Conservation (phyloP, 148 eudicot genomes). For the Polygonum aviculare region DNA sequence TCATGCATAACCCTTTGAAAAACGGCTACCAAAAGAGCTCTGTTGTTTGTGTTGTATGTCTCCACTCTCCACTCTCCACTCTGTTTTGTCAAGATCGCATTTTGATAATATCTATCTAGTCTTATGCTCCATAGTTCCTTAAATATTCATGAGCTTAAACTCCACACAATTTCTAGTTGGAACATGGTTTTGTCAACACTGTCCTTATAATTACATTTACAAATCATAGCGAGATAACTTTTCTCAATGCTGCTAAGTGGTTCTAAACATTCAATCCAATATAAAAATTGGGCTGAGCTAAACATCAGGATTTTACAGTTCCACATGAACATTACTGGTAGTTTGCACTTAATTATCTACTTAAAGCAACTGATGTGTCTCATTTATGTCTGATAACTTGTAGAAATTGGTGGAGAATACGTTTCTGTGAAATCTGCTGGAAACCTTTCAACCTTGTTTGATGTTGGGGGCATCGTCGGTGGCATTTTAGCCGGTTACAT, state of each 20-base stretch:
- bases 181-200: background rate
- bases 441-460: conserved; percentile 88
- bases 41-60: background rate
- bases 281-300: background rate
- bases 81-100: background rate
- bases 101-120: background rate
- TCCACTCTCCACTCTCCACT: background rate
- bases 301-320: too few species aligned
- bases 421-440: conserved; percentile 90
- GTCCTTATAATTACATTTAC: background rate
- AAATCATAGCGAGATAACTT: too few species aligned
- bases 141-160: background rate
- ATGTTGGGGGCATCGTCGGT: conserved; percentile 90
- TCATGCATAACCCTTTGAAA: background rate
- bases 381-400: background rate
- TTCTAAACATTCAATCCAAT: too few species aligned
- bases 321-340: background rate
- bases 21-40: background rate
- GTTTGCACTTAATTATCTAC: background rate
- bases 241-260: too few species aligned
- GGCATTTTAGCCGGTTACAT: conserved; percentile 86
- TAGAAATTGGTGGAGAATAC: conserved; percentile 82
- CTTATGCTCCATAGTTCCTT: background rate
- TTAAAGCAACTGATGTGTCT: background rate
- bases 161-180: background rate